A percentile compares a stretch with the other conserved stretches of the same genome.
These are phyloP conservation scores for Colletotrichum sp. DNA, from an alignment of 2,329 filamentous ascomycete species.

Conservation along the genomic window DNA sequence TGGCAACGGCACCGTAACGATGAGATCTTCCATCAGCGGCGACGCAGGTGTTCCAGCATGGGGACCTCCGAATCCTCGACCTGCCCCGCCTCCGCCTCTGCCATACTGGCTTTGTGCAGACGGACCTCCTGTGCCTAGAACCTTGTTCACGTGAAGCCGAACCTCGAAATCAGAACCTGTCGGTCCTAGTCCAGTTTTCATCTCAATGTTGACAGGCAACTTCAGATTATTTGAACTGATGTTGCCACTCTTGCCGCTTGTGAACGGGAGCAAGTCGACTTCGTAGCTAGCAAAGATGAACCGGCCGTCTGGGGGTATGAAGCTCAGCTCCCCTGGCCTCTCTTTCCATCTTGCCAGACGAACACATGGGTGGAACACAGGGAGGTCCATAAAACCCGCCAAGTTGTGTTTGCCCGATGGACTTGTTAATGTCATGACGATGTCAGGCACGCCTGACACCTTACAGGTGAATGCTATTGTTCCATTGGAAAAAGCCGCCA, in stretches of 20 bases:
- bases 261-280: constrained; percentile 83
- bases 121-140: constrained; percentile 47
- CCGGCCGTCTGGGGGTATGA: constrained; percentile 91
- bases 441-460: constrained; percentile 91
- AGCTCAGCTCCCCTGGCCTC: constrained; percentile 88
- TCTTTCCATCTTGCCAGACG: constrained; percentile 89
- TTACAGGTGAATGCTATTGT: constrained; percentile 95
- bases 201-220: constrained; percentile 80
- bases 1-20: constrained; percentile 80
- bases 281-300: constrained; percentile 96
- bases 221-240: constrained; percentile 70
- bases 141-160: constrained; percentile 73
- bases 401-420: constrained; percentile 83
- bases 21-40: constrained; percentile 76
- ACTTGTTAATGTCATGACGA: constrained; percentile 80
- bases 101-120: constrained; percentile 39
- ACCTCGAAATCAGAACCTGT: constrained; percentile 89
- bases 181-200: constrained; percentile 79
- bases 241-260: constrained; percentile 59
- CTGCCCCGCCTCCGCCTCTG: constrained; percentile 40
- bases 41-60: constrained; percentile 60
- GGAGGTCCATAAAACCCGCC: constrained; percentile 77
- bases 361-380: constrained; percentile 96
- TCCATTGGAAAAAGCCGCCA: constrained; percentile 87
- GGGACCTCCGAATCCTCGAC: constrained; percentile 47